phyloP scores from a whole-genome alignment of 768 basidiomycete genomes.

The Hydnum rufescens region DNA sequence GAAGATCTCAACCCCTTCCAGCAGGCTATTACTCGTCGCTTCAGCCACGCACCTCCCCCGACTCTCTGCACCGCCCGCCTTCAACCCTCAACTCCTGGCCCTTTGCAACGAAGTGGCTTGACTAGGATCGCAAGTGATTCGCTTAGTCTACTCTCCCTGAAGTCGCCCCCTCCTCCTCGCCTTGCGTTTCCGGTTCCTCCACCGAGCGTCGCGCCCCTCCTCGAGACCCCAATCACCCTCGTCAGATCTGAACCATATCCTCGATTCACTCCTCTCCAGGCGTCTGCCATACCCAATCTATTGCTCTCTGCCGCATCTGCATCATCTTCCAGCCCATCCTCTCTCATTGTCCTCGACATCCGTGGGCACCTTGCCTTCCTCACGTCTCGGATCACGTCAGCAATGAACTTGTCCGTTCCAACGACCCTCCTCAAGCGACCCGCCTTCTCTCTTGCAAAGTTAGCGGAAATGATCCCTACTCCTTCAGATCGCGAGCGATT shows the following conservation, averaged over 20 bases:
- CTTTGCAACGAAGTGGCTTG: too few species aligned
- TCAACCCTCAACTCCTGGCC: neutral
- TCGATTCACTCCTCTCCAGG: neutral
- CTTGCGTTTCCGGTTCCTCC: neutral
- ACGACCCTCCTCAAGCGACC: constrained; percentile 88
- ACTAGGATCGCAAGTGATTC: neutral
- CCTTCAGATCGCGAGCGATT: constrained; percentile 37
- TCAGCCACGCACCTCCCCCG: neutral
- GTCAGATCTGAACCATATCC: too few species aligned
- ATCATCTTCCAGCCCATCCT: neutral
- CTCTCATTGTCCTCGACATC: constrained; percentile 65
- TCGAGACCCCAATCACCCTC: neutral
- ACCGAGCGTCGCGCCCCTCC: neutral
- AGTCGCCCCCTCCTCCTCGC: neutral
- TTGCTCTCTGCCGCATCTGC: neutral
- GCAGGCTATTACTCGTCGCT: neutral
- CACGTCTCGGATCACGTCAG: constrained; percentile 39
- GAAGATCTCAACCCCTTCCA: neutral
- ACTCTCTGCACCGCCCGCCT: neutral
- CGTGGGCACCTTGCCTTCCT: constrained; percentile 61
- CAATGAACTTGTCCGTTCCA: constrained; percentile 77
- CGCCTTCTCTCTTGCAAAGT: constrained; percentile 56
- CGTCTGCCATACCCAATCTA: neutral
- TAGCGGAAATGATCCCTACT: constrained; percentile 65
- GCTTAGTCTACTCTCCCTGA: neutral